A percentile compares a stretch with the other conserved stretches of the same genome.
phyloP scores from a whole-genome alignment of 2,329 filamentous ascomycete species.

The Alternaria rosae region DNA sequence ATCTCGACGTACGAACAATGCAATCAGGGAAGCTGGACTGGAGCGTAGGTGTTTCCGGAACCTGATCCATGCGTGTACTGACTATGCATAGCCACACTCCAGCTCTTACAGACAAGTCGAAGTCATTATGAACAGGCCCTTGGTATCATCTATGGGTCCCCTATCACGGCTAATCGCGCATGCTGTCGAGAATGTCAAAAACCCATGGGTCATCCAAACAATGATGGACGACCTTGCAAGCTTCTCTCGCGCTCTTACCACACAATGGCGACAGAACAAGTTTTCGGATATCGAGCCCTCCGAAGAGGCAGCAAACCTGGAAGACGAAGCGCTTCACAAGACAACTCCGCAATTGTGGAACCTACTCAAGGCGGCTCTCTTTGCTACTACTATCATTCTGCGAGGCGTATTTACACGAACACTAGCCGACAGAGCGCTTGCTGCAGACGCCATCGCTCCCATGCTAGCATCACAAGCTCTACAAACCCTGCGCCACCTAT shows the following conservation, averaged over 20 bases:
- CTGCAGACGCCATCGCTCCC: conserved; percentile 66
- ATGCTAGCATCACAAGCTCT: conserved; percentile 74
- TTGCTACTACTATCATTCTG: conserved; percentile 76
- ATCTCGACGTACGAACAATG: conserved; percentile 69
- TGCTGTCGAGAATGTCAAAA: conserved; percentile 65
- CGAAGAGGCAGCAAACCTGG: conserved; percentile 69
- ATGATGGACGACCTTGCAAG: conserved; percentile 70
- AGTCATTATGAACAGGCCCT: conserved; percentile 65
- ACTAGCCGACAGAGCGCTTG: conserved; percentile 64
- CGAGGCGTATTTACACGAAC: conserved; percentile 74
- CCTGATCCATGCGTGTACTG: background rate
- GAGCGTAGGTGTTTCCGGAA: conserved; percentile 50
- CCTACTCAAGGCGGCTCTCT: conserved; percentile 76
- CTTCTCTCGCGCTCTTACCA: conserved; percentile 71
- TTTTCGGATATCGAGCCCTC: conserved; percentile 75
- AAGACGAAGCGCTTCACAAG: conserved; percentile 68
- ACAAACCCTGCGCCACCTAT: conserved; percentile 76
- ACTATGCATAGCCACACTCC: conserved; percentile 54
- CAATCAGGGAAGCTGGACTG: conserved; percentile 66
- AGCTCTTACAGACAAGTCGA: conserved; percentile 68
- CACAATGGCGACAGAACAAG: conserved; percentile 77
- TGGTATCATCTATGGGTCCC: conserved; percentile 72
- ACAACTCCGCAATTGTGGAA: conserved; percentile 79
- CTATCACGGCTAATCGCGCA: conserved; percentile 71
- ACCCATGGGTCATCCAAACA: conserved; percentile 57